Evolutionary conservation across 1,284 basidiomycete species (phyloP), one percentile per base, ranked within the genome.

Genomic region (Malassezia brasiliensis): DNA sequence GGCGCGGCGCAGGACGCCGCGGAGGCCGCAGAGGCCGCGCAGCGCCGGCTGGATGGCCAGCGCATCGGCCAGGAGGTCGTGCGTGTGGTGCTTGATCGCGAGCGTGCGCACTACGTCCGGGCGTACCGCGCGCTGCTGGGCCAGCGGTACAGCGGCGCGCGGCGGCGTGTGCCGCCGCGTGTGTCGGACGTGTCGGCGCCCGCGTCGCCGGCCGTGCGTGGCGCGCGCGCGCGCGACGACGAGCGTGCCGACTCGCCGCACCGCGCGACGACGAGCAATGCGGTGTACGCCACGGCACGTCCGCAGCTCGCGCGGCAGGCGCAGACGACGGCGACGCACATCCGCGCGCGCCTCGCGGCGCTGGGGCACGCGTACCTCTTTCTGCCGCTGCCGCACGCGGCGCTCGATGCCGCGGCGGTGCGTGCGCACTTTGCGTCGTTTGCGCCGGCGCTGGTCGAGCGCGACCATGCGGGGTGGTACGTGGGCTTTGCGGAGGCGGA

Each of bases 111-210:
- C 36, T 74, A 76, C 40, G 68, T 71, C 28, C 69, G 72, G 40
- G 75, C 76, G 1, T 77, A 77, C 54, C 74, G 78, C 48, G 52
- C 80, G 76, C 73, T 79, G 75, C 63, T 88, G 83, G 74, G 80
- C 80, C 52, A 81, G 25, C 44, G 64, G 14, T 60, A 68, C 14
- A 22, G 49, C 40, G 40, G 47, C 20, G 20, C 34, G 9, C 47
- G 47, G 15, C 46, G 44, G 3, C 36, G 47, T 34, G 25, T 20
- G 14, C 11, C 42, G 32, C 42, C 42, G 10, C 14, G 32, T 6
- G 8, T 9, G 7, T 19, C 25, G 25, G 8, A 31, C 32, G 37
- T 9, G n/a, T 19, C 36, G 15, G 8, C 36, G 36, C 19, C 47
- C 19, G n/a, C 6, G 20, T 11, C 36, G n/a, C 37, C 36, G 5